Evolutionary conservation across 2,329 filamentous ascomycete species (phyloP), one percentile per base, ranked within the genome.

Genomic region (Coniochaeta hoffmannii): DNA sequence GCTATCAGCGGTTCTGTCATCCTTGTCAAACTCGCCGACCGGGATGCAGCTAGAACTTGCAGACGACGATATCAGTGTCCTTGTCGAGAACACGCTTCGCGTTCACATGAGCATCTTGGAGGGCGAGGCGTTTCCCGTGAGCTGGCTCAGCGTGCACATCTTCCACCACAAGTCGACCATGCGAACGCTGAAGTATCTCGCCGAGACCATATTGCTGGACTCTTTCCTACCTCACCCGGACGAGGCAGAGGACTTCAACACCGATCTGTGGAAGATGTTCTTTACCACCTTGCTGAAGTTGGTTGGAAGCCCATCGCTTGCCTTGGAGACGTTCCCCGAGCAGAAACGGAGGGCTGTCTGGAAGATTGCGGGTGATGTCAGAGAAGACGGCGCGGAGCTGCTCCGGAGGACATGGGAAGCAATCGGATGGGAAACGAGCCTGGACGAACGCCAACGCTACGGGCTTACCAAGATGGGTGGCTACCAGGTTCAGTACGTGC

Each of bases 401-500:
- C 76, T 99, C 32, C 84, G 88, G 58, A 82, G 84, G 28, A 93
- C 88, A 6, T 99, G 94, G 94, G 90, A 96, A 66, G 89, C 91
- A 17, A 95, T 99, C 59, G 94, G 95, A 12, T 99, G 94, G 94
- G 93, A 99, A 63, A 90, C 90, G 0, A 89, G 81, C 31, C 71
- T 78, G 1, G 93, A 97, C 57, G 92, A 97, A 67, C 81, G 83
- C 60, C 77, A 80, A 56, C 82, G 87, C 26, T 97, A 92, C 65
- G 88, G 88, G 0, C 74, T 97, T 55, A 78, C 83, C 54, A 92
- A 87, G 68, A 88, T 97, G 78, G 95, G 94, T 56, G 94, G 94
- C 1, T 99, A 97, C 66, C 94, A 99, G 71, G 94, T 99, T 19
- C 94, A 97, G 72, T 99, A 97, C 69, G 94, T 99, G 30, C 94